Conservation (phyloP, 2,329 filamentous ascomycete genomes). For the Aciculosporium take region DNA sequence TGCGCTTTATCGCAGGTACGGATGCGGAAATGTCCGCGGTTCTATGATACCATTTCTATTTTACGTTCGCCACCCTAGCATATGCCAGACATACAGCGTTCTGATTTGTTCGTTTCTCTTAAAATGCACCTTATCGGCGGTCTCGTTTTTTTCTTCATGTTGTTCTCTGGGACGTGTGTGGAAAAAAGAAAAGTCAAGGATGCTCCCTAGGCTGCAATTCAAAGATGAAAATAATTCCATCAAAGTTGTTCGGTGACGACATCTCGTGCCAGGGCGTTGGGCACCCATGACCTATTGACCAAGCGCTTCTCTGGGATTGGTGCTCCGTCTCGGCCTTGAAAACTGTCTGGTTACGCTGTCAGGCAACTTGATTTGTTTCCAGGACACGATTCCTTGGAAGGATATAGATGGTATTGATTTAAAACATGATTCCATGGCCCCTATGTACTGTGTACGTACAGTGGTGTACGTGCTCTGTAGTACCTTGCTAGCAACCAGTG, state of each 20-base stretch:
- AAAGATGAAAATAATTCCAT: too few species aligned
- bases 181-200: too few species aligned
- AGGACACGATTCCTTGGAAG: too few species aligned
- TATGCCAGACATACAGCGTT: neutral
- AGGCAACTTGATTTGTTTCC: too few species aligned
- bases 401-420: too few species aligned
- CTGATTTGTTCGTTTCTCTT: neutral
- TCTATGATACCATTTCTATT: conserved; percentile 1
- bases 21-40: neutral
- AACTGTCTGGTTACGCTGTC: too few species aligned
- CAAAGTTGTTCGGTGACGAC: neutral
- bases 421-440: too few species aligned
- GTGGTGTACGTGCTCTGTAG: too few species aligned
- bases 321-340: neutral
- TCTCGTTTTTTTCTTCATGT: neutral
- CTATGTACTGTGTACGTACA: too few species aligned
- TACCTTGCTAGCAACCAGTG: too few species aligned
- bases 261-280: neutral
- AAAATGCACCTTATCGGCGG: neutral
- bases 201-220: too few species aligned
- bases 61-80: conserved; percentile 8
- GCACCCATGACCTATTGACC: neutral
- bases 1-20: neutral
- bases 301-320: neutral
- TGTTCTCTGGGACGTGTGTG: too few species aligned